Percentiles rank a stretch among this genome's conserved stretches.
phyloP scores from a whole-genome alignment of 352 stramenopile species.

The Sclerospora graminicola region DNA sequence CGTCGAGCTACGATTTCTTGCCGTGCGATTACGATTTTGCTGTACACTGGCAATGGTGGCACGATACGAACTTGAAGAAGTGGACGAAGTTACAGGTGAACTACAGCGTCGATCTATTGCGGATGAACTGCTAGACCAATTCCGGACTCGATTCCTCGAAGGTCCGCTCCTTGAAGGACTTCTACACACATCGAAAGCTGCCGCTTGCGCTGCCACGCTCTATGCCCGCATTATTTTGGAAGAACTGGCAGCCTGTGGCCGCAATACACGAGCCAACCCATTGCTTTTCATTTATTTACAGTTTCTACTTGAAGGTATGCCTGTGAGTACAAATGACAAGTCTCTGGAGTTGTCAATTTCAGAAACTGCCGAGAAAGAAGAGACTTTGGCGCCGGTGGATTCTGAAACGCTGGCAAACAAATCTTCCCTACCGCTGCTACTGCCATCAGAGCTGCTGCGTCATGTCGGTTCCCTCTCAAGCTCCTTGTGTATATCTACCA shows the following conservation, averaged over 20 bases:
- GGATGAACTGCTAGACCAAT: slow-evolving; percentile 61
- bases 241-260: slow-evolving; percentile 60
- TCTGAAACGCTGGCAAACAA: slow-evolving; percentile 4
- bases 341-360: neutral
- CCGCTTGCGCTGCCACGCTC: slow-evolving; percentile 47
- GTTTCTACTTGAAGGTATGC: slow-evolving; percentile 50
- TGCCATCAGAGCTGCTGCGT: slow-evolving; percentile 65
- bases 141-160: slow-evolving; percentile 59
- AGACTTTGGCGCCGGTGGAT: neutral
- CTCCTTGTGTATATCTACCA: slow-evolving; percentile 70
- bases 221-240: slow-evolving; percentile 76
- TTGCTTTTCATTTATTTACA: slow-evolving; percentile 68
- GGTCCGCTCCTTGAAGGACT: slow-evolving; percentile 55
- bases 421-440: slow-evolving; percentile 20
- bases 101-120: slow-evolving; percentile 51
- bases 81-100: slow-evolving; percentile 30
- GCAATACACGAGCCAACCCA: slow-evolving; percentile 60
- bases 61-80: slow-evolving; percentile 48
- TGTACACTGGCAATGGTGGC: slow-evolving; percentile 78
- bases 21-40: slow-evolving; percentile 70
- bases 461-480: slow-evolving; percentile 74
- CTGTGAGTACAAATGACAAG: neutral
- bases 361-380: slow-evolving; percentile 3
- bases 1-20: slow-evolving; percentile 42
- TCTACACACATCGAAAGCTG: slow-evolving; percentile 60